Base-by-base conservation (phyloP, 2,329 filamentous ascomycete species). In the Lomentospora prolificans region DNA sequence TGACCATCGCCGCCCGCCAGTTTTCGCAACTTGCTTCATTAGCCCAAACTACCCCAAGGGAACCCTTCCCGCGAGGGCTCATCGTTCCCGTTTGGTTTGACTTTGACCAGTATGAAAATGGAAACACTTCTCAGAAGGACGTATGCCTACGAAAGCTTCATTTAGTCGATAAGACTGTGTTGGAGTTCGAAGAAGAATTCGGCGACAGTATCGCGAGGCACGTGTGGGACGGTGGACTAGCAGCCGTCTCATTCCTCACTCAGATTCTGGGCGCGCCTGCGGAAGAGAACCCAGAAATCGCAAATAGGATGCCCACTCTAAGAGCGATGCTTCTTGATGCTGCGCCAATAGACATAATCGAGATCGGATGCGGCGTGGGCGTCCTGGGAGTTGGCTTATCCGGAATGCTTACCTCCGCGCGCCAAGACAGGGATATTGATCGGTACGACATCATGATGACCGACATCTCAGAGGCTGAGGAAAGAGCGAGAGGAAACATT, bases 141-240 rank as follows among this genome's bases (percentile, higher is more conserved):
- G 60, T 67, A 14, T 67, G 71, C 2, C 14, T 48, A 22, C 33
- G 39, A 4, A 56, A 52, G 19, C 25, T 56, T 3, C 25, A 46
- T 17, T 22, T 48, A 2, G 10, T 36, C 4, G 48, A 14, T 8
- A 27, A n/a, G 4, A n/a, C 28, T 31, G 50, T 19, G 12, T 58
- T 80, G 6, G 69, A 74, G 27, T 66, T 82, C 3, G 75, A 78
- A 55, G 80, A 83, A 58, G 78, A 81, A 54, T 74, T 82, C 8
- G 79, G 78, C 12, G 79, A 82, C 65, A 81, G 78, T 62, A 82
- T 83, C 55, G 79, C 79, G 0, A 73, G 79, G 2, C 79, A 82
- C 58, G 70, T 82, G 4, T 83, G 80, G 80, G 80, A 83, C 54
- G 79, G 73, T 1, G 80, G 80, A 0, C 67, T 82, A 8, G 68